Evolutionary conservation across 2,329 filamentous ascomycete genomes (phyloP).

Genomic region (Aureobasidium uvarum): DNA sequence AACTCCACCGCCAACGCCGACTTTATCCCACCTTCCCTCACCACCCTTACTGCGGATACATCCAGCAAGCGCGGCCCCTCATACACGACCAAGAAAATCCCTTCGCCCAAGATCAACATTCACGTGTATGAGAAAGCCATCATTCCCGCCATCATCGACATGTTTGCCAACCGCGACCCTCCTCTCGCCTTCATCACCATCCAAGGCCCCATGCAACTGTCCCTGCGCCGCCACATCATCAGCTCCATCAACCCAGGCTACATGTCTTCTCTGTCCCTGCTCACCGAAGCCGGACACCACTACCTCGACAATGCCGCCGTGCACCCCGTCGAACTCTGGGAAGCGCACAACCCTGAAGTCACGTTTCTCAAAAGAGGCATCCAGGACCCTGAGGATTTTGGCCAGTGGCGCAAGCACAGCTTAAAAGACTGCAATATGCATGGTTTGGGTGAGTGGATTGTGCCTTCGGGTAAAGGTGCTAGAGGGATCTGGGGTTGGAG

Average conservation of each 20-base stretch:
- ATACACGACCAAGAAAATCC: not conserved
- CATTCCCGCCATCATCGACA: not conserved
- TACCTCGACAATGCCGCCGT: not conserved
- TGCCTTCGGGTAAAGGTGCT: constrained; percentile 1
- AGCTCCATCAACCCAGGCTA: not conserved
- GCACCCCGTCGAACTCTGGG: not conserved
- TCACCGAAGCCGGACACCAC: not conserved
- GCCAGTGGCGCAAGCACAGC: not conserved
- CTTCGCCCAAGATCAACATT: not conserved
- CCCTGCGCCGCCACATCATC: constrained; percentile 22
- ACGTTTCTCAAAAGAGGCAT: not conserved
- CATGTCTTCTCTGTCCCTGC: not conserved
- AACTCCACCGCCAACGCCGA: not conserved
- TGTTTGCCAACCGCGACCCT: not conserved
- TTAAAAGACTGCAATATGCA: not conserved
- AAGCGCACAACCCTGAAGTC: not conserved
- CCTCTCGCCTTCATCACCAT: constrained; percentile 22
- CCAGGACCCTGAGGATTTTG: constrained; percentile 8
- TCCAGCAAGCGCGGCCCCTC: not conserved
- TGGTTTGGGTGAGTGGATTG: constrained; percentile 7
- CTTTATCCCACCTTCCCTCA: not conserved
- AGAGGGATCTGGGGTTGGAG: constrained; percentile 1
- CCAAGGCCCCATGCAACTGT: constrained; percentile 14
- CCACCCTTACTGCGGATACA: not conserved
- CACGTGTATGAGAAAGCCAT: constrained; percentile 13